Percentiles rank a stretch among this genome's conserved stretches.
These are phyloP conservation scores for Eucalyptus erythrocorys DNA, from an alignment of 345 rosid species.

Conservation along the genomic window DNA sequence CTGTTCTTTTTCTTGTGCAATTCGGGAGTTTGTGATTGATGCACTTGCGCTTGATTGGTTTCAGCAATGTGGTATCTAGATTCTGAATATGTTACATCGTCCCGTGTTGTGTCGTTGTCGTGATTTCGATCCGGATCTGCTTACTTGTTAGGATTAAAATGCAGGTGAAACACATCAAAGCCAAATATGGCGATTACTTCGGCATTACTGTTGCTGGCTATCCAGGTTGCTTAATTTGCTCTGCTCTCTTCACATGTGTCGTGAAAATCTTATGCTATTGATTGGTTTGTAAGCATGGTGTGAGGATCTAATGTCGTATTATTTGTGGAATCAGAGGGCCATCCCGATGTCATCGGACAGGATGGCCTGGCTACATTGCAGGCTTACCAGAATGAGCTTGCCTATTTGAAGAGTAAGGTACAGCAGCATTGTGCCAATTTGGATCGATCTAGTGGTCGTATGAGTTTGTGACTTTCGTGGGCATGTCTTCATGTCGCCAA, in stretches of 20 bases:
- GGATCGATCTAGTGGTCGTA: background rate
- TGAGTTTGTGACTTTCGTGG: background rate
- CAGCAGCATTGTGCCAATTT: background rate
- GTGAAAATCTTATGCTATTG: background rate
- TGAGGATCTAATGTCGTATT: background rate
- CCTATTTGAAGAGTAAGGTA: slow-evolving; percentile 85
- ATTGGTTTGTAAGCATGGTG: background rate
- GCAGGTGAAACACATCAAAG: slow-evolving; percentile 72
- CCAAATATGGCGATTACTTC: slow-evolving; percentile 74
- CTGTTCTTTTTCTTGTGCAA: background rate
- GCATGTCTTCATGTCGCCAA: background rate
- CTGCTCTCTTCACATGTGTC: background rate
- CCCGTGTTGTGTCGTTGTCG: too few relatives aligned
- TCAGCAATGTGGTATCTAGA: background rate
- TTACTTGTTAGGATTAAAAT: background rate
- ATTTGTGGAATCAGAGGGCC: slow-evolving; percentile 50
- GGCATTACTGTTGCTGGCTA: slow-evolving; percentile 99
- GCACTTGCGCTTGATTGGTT: background rate
- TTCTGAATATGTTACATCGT: background rate
- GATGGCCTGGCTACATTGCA: slow-evolving; percentile 65
- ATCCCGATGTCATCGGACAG: slow-evolving; percentile 74
- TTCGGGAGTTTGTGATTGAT: background rate
- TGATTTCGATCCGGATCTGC: background rate
- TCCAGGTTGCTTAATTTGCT: slow-evolving; percentile 42
- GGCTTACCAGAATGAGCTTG: slow-evolving; percentile 73